Conservation (phyloP, 2,329 filamentous ascomycete species). For the Hymenoscyphus repandus region DNA sequence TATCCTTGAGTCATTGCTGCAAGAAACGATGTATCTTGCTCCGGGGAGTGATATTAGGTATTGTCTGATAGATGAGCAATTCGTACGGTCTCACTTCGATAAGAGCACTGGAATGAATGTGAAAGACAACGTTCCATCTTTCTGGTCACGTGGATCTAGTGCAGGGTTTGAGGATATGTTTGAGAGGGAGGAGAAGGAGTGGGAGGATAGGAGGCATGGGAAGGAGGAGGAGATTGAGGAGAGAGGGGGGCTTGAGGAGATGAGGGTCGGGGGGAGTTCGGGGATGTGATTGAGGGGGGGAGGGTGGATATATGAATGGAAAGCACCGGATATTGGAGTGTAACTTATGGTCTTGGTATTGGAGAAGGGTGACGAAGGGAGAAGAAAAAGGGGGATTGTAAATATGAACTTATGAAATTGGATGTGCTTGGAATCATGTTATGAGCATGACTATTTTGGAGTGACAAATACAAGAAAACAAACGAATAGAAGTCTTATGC, state of each 20-base stretch:
- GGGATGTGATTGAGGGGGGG: not conserved
- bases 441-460: not conserved
- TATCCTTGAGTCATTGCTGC: slow-evolving; percentile 73
- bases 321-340: not conserved
- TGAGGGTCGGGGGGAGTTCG: not conserved
- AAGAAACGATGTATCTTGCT: slow-evolving; percentile 76
- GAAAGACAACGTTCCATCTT: slow-evolving; percentile 34
- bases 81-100: slow-evolving; percentile 14
- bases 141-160: slow-evolving; percentile 65
- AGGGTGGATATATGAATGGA: not conserved
- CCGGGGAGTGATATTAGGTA: slow-evolving; percentile 59
- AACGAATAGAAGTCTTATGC: too few relatives aligned
- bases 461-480: too few relatives aligned
- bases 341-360: not conserved
- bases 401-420: not conserved
- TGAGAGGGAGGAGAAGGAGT: slow-evolving; percentile 52
- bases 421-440: not conserved
- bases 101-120: slow-evolving; percentile 49
- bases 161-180: slow-evolving; percentile 65
- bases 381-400: not conserved
- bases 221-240: slow-evolving; percentile 24
- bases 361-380: not conserved
- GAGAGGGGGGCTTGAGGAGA: slow-evolving; percentile 14
- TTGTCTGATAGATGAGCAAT: slow-evolving; percentile 64
- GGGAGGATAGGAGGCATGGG: slow-evolving; percentile 15